Conservation (phyloP, 331 rosid species). For the Malus hybrid region DNA sequence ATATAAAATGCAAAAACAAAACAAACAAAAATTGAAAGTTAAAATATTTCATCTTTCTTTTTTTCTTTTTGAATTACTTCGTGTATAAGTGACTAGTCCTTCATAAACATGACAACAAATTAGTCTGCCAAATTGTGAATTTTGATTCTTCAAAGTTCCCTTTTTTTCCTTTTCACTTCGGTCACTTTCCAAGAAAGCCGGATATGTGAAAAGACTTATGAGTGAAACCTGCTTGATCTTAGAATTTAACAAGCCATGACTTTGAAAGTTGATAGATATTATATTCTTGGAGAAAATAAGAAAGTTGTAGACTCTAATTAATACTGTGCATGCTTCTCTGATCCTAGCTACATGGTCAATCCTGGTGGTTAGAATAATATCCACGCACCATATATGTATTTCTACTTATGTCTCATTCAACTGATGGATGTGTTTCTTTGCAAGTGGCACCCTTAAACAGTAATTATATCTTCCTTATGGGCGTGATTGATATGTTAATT, state of each 20-base stretch:
- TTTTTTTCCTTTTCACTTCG: background rate
- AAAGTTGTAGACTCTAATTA: background rate
- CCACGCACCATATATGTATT: too few relatives aligned
- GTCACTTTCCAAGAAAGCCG: background rate
- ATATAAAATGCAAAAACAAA: too few relatives aligned
- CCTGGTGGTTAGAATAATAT: background rate
- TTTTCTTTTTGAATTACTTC: too few relatives aligned
- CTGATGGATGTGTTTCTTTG: background rate
- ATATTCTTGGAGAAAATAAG: constrained; percentile 3
- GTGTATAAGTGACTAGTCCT: background rate
- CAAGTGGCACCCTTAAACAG: background rate
- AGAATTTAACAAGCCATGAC: background rate
- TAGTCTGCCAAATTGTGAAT: background rate
- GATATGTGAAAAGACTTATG: background rate
- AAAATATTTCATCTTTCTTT: too few relatives aligned
- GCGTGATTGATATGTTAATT: background rate
- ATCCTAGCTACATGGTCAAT: background rate
- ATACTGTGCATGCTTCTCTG: background rate
- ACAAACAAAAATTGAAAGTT: background rate
- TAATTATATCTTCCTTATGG: background rate
- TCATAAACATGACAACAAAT: background rate
- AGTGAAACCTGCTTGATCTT: background rate
- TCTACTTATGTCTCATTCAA: background rate
- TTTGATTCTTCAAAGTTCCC: background rate
- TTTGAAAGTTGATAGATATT: constrained; percentile 7